These are phyloP conservation scores for Globisporangium rhizosaccharum DNA, from an alignment of 352 stramenopile genomes.

Conservation along the genomic window DNA sequence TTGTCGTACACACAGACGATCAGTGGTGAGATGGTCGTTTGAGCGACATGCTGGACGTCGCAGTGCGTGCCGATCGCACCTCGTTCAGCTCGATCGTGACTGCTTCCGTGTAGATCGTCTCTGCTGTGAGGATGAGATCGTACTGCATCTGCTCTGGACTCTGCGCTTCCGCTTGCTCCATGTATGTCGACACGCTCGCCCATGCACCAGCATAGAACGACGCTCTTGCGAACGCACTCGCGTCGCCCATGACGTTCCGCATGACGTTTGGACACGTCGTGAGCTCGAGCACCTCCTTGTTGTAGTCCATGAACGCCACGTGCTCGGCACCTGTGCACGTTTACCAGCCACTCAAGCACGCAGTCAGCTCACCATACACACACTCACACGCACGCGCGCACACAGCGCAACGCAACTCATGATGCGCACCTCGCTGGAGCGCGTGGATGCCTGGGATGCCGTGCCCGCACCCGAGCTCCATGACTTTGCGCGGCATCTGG, in stretches of 20 bases:
- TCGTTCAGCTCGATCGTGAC: constrained; percentile 66
- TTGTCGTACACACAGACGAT: background rate
- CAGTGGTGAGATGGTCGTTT: constrained; percentile 2
- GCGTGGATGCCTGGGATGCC: constrained; percentile 73
- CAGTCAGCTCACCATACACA: constrained; percentile 2
- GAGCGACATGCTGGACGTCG: background rate
- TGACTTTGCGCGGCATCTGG: constrained; percentile 29
- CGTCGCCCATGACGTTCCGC: constrained; percentile 30
- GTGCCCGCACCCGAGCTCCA: constrained; percentile 80
- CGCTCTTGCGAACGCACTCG: constrained; percentile 25
- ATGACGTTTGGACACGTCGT: constrained; percentile 76
- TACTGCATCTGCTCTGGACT: constrained; percentile 36
- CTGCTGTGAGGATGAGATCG: constrained; percentile 76
- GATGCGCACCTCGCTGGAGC: constrained; percentile 43
- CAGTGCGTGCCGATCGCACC: constrained; percentile 20
- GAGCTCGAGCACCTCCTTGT: constrained; percentile 84
- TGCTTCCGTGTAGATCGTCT: constrained; percentile 83
- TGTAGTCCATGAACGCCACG: constrained; percentile 85
- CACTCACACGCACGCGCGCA: too few species aligned
- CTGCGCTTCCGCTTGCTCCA: constrained; percentile 32
- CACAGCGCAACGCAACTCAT: too few species aligned
- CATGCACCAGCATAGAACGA: constrained; percentile 79
- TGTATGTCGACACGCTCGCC: constrained; percentile 49
- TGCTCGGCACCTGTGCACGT: constrained; percentile 33
- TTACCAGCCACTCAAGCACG: background rate